Evolutionary conservation across 176 grass and related monocot genomes (phyloP).

Genomic region (Cenchrus americanus): DNA sequence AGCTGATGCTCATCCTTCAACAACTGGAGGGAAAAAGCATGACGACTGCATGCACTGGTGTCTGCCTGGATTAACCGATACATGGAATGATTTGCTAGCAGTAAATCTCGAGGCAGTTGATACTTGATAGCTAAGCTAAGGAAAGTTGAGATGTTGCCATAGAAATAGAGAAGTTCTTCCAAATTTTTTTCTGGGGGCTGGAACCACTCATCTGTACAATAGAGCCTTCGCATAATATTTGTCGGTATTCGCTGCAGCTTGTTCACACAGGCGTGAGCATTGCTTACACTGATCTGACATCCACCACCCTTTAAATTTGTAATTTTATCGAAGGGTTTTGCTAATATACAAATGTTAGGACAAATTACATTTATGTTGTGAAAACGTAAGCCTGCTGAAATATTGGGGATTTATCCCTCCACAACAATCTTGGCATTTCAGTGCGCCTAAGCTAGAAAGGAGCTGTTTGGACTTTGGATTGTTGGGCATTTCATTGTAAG

Average conservation of each 20-base stretch:
- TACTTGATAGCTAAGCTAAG: slow-evolving; percentile 1
- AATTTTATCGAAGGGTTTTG: background rate
- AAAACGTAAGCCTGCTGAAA: background rate
- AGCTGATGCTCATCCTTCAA: slow-evolving; percentile 96
- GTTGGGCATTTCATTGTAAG: background rate
- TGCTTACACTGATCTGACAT: background rate
- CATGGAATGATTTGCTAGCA: slow-evolving; percentile 82
- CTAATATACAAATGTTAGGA: background rate
- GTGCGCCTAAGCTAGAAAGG: background rate
- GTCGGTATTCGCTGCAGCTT: background rate
- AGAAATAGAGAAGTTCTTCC: background rate
- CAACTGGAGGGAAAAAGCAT: slow-evolving; percentile 79
- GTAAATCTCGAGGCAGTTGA: slow-evolving; percentile 41
- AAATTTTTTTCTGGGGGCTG: background rate
- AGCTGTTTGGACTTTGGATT: background rate
- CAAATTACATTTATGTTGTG: background rate
- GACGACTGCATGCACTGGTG: slow-evolving; percentile 99
- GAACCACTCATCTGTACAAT: slow-evolving; percentile 5
- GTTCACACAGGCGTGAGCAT: background rate
- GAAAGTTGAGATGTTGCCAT: background rate
- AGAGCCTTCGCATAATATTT: background rate
- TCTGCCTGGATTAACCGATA: slow-evolving; percentile 83
- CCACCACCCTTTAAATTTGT: slow-evolving; percentile 21
- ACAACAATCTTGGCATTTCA: background rate
- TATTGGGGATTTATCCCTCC: background rate